Percentiles rank a stretch among this genome's conserved stretches.
phyloP scores from a whole-genome alignment of 2,329 filamentous ascomycete genomes.

The Atkinsonella texensis region DNA sequence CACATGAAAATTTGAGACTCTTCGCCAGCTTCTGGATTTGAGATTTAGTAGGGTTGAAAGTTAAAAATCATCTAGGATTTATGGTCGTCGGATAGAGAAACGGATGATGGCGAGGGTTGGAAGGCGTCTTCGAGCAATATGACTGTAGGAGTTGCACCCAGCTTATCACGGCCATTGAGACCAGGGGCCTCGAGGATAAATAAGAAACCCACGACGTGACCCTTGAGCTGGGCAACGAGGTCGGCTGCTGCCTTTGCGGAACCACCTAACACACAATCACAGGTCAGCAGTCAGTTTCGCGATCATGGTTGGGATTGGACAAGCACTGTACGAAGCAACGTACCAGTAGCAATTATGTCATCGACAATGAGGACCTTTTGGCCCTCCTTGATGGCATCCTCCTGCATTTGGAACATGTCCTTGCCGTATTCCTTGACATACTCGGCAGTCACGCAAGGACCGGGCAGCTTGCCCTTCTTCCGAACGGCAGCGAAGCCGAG shows the following conservation, averaged over 20 bases:
- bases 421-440: constrained; percentile 95
- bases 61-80: background rate
- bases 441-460: constrained; percentile 69
- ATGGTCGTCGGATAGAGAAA: background rate
- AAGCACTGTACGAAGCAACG: constrained; percentile 19
- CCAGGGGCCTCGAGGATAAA: constrained; percentile 95
- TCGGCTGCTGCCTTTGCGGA: constrained; percentile 80
- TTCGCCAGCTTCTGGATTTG: background rate
- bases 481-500: constrained; percentile 85
- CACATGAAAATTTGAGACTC: background rate
- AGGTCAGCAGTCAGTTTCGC: background rate
- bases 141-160: constrained; percentile 63
- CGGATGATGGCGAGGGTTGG: constrained; percentile 3
- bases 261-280: constrained; percentile 49
- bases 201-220: constrained; percentile 74
- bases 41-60: background rate
- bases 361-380: constrained; percentile 91
- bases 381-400: constrained; percentile 68
- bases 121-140: constrained; percentile 59
- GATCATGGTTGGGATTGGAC: background rate
- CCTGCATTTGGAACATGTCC: constrained; percentile 94
- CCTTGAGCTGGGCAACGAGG: constrained; percentile 76
- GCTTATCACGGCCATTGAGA: constrained; percentile 82
- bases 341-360: constrained; percentile 97
- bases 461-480: constrained; percentile 93